Evolutionary conservation across 2,329 filamentous ascomycete genomes (phyloP), one percentile per base, ranked within the genome.

Genomic region (Acrocalymma vagum): DNA sequence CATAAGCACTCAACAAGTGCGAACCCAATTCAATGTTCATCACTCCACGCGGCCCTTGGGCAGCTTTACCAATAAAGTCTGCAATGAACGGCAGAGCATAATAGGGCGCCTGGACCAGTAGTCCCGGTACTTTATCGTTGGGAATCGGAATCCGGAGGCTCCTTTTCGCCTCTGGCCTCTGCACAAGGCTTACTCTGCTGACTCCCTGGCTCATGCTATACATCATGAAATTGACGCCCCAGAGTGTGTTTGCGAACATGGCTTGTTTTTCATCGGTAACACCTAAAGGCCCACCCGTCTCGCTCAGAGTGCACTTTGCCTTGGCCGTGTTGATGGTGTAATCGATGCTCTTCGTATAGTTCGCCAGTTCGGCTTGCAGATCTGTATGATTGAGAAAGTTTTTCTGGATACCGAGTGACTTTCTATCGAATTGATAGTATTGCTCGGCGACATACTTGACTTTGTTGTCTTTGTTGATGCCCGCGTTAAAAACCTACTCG

Each of bases 151-250:
- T 31, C 29, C 29, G 21, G 8, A 31, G 29, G 21, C 14, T 17
- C 14, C 21, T 13, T 31, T 21, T 16, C 9, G 29, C 29, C 6
- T 17, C 29, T 6, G 29, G 29, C 7, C 29, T 15, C 13, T 31
- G 29, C 14, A 17, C 21, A 13, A 13, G 14, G 14, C 14, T 17
- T 9, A 31, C 29, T 6, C 29, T 6, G 9, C 14, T 17, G 6
- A 31, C 29, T 10, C 15, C 15, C 17, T 17, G 6, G 29, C 29
- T 17, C 29, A 31, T 31, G 29, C 14, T 17, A 18, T 31, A 31
- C 14, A 31, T 9, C 16, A 17, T 13, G 17, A 31, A 31, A 13
- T 31, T 13, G 29, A 31, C 16, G 17, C 6, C 6, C 29, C 29
- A 31, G 11, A 31, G 29, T 10, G 14, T 10, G 17, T 13, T 8